These are phyloP conservation scores for Craterostigma plantagineum DNA, from an alignment of 257 asterid species.

Conservation along the genomic window DNA sequence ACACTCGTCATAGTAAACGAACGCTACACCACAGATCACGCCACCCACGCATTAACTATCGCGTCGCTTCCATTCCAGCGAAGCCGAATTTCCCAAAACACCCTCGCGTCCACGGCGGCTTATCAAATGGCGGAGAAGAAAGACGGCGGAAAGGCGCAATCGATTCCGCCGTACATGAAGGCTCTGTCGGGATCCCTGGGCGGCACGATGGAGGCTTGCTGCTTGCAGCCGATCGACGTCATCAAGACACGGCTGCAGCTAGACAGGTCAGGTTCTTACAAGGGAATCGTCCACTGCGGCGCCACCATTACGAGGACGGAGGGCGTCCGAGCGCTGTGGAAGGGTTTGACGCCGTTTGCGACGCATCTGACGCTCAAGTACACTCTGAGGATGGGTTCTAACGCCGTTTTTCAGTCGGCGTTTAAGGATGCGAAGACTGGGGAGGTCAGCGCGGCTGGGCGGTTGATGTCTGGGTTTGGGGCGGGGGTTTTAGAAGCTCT, in stretches of 20 bases:
- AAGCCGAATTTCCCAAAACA: no score
- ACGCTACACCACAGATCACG: no score
- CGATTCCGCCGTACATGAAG: conserved; percentile 82
- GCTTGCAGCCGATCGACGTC: conserved; percentile 90
- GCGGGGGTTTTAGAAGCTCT: conserved; percentile 98
- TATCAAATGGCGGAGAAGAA: conserved; percentile 4
- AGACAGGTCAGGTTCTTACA: conserved; percentile 71
- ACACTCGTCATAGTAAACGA: no score
- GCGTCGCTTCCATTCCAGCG: no score
- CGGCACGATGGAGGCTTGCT: conserved; percentile 74
- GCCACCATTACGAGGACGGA: conserved; percentile 39
- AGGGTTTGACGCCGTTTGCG: conserved; percentile 91
- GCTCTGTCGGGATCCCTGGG: conserved; percentile 90
- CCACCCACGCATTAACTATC: no score
- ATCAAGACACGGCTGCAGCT: conserved; percentile 95
- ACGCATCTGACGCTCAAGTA: conserved; percentile 88
- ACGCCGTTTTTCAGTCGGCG: conserved; percentile 71
- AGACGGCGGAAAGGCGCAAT: conserved; percentile 9
- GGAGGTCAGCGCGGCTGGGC: conserved; percentile 47
- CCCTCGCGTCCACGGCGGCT: no score
- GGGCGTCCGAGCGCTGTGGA: conserved; percentile 87
- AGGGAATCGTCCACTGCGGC: conserved; percentile 80
- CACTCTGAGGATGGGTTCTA: conserved; percentile 93
- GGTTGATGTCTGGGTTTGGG: conserved; percentile 82
- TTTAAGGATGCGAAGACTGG: conserved; percentile 77